Evolutionary conservation across 2,329 filamentous ascomycete species (phyloP), one percentile per base, ranked within the genome.

Genomic region (Colletotrichum costaricense): DNA sequence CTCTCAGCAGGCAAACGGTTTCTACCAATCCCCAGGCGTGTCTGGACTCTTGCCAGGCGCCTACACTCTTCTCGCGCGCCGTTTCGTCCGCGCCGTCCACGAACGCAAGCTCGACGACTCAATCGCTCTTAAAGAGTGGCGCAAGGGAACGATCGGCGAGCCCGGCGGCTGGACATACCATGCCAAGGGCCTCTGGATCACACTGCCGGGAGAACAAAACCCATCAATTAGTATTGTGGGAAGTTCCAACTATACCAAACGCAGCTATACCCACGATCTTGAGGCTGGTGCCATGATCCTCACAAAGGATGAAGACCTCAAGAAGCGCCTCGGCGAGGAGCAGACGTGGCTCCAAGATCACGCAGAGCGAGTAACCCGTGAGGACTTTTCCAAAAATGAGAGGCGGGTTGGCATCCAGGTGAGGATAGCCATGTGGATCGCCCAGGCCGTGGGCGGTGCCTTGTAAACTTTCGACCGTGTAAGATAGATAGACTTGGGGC

Each of bases 121-220:
- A 11, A 93, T 98, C 33, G 84, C 89, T 4, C 86, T 99, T 4
- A 94, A 94, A 75, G 97, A 99, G 83, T 99, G 97, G 97, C 90
- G 93, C 7, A 88, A 88, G 58, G 97, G 97, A 9, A 94, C 91
- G 0, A 93, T 97, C 2, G 93, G 93, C 22, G 89, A 95, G 77
- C 91, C 93, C 0, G 94, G 87, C 1, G 96, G 95, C 1, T 99
- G 97, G 97, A 98, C 96, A 0, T 99, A 99, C 82, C 97, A 99
- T 79, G 97, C 97, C 60, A 99, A 99, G 83, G 97, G 97, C 0
- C 87, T 98, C 2, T 98, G 96, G 96, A 88, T 98, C 30, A 94
- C 94, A 0, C 86, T 96, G 67, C 90, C 93, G 0, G 86, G 87
- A 2, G 89, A 93, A 59, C 82, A 86, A 46, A 85, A 91, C 52